A percentile compares a stretch with the other conserved stretches of the same genome.
Conservation (phyloP, 305 asterid species). For the Salvia sclarea region DNA sequence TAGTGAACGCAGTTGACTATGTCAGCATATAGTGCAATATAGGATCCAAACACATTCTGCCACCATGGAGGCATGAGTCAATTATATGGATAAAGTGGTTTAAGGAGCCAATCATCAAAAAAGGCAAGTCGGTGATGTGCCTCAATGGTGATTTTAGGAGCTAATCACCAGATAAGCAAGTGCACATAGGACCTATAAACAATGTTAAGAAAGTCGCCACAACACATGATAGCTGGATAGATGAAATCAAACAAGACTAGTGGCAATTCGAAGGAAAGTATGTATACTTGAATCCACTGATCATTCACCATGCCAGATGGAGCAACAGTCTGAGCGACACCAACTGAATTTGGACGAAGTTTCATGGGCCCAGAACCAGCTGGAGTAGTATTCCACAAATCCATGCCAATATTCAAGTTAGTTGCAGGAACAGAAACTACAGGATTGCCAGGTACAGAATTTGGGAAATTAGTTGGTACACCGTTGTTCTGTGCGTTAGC, state of each 20-base stretch:
- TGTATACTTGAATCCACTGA: constrained; percentile 76
- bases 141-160: neutral
- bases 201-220: constrained; percentile 3
- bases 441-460: constrained; percentile 72
- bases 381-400: constrained; percentile 68
- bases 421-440: constrained; percentile 64
- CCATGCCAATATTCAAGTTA: constrained; percentile 90
- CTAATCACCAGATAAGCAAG: neutral
- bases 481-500: constrained; percentile 70
- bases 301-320: constrained; percentile 66
- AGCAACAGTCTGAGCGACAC: constrained; percentile 50
- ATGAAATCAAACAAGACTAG: constrained; percentile 5
- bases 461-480: constrained; percentile 46
- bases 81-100: neutral
- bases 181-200: neutral
- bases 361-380: constrained; percentile 82
- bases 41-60: neutral
- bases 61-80: neutral
- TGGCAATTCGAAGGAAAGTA: constrained; percentile 10
- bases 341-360: constrained; percentile 53
- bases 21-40: neutral
- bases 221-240: constrained; percentile 9
- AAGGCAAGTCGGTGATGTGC: neutral
- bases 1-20: neutral
- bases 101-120: neutral